Conservation (phyloP, 192 early-diverging fungal species). For the Entomortierella parvispora region DNA sequence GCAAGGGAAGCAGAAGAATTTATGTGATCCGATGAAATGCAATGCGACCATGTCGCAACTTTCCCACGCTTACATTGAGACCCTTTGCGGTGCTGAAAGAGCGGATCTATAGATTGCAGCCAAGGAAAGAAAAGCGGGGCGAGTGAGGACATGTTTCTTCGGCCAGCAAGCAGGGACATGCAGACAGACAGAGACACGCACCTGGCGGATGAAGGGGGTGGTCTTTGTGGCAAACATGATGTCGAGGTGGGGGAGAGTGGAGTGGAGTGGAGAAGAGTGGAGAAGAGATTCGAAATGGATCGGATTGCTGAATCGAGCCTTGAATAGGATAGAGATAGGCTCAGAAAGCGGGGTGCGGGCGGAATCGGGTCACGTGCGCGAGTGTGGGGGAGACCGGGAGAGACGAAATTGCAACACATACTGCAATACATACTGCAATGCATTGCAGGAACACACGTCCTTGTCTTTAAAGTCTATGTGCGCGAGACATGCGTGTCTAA, state of each 20-base stretch:
- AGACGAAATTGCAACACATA: no score
- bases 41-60: background rate
- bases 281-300: no score
- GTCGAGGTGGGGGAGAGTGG: background rate
- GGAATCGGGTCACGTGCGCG: no score
- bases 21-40: background rate
- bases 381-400: no score
- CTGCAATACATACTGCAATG: no score
- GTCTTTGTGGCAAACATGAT: conserved; percentile 51
- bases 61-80: conserved; percentile 52
- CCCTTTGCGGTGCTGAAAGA: conserved; percentile 42
- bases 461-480: no score
- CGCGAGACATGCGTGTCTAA: no score
- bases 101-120: conserved; percentile 31
- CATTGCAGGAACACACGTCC: no score
- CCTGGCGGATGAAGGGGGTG: conserved; percentile 43
- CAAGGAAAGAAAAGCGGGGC: background rate
- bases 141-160: background rate
- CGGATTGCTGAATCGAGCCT: no score
- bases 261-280: conserved; percentile 12
- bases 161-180: background rate
- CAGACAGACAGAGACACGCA: background rate
- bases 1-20: background rate
- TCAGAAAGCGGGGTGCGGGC: no score
- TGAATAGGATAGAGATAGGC: no score